Evolutionary conservation across 306 rosid species (phyloP), one percentile per base, ranked within the genome.

Genomic region (Morella rubra): DNA sequence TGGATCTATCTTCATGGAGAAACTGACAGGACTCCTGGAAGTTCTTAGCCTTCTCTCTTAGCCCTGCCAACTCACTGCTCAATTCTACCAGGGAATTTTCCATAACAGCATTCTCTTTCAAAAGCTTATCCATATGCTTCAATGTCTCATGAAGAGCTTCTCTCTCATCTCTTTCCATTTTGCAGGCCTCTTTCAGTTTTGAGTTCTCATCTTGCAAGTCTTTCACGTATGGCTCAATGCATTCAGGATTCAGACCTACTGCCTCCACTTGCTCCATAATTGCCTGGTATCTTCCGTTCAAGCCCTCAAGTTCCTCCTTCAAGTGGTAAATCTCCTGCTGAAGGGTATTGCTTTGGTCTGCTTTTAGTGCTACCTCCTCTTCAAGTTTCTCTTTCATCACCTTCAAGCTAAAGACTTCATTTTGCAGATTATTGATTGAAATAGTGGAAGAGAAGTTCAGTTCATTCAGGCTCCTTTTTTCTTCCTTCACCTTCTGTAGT

Each of bases 331-430:
- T 89, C 73, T 91, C 94, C 41, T 51, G 73, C 77, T 87, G 91
- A 59, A 96, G 90, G 55, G 83, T 52, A 79, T 83, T 84, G 79
- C 93, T 89, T 75, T 96, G 90, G 59, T 86, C 93, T 79, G 87
- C 86, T 81, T 90, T 92, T 40, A 72, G 56, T 1, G 82, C 47
- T 72, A 96, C 89, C 68, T 89, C 91, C 13, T 67, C 88, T 68
- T 91, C 99, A 66, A 96, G 93, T 78, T 90, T 93, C 73, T 91
- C 94, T 81, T 96, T 96, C 75, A 96, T 88, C 80, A 77, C 89
- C 91, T 87, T 96, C 87, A 96, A 87, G 85, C 80, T 84, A 11
- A 83, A 86, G 60, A 92, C 84, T 81, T 96, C 98, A 18, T 69
- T 83, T 81, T 91, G 94, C 82, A 93, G 87, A 81, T 80, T 82